Evolutionary conservation across 2,329 filamentous ascomycete species (phyloP).

Genomic region (Aureobasidium sp.): DNA sequence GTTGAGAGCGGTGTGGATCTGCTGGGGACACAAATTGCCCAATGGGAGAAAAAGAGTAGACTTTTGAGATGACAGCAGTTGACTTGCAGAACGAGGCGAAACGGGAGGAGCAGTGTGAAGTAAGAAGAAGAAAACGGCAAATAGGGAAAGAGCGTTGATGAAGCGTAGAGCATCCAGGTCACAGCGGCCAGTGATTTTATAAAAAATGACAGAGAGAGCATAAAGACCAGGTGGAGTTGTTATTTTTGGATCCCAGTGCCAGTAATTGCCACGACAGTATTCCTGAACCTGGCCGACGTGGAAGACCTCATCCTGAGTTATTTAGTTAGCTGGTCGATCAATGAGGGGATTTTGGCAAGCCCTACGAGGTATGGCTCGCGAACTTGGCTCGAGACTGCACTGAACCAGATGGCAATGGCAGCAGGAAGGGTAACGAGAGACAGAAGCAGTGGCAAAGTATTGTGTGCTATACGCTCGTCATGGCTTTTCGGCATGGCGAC

Average conservation of each 20-base stretch:
- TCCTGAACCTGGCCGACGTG: slow-evolving; percentile 85
- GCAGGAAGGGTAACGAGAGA: not conserved
- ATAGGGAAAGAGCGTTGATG: slow-evolving; percentile 31
- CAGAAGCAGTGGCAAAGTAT: not conserved
- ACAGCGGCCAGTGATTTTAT: slow-evolving; percentile 30
- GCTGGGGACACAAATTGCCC: slow-evolving; percentile 23
- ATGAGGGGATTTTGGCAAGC: no score
- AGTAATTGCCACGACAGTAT: slow-evolving; percentile 68
- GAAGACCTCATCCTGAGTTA: slow-evolving; percentile 66
- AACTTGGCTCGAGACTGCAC: slow-evolving; percentile 38
- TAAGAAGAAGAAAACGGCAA: slow-evolving; percentile 25
- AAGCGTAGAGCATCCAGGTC: slow-evolving; percentile 28
- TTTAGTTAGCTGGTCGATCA: not conserved
- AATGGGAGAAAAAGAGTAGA: slow-evolving; percentile 20
- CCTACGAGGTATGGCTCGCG: slow-evolving; percentile 51
- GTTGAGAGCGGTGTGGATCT: slow-evolving; percentile 61
- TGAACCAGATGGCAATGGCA: slow-evolving; percentile 19
- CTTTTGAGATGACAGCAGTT: not conserved
- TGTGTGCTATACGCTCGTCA: not conserved
- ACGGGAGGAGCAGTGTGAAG: slow-evolving; percentile 9
- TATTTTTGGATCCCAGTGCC: slow-evolving; percentile 90
- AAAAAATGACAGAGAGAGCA: slow-evolving; percentile 30
- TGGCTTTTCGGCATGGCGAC: not conserved
- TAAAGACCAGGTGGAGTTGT: slow-evolving; percentile 85
- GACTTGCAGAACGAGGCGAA: slow-evolving; percentile 1